These are phyloP conservation scores for Nothophytophthora sp. DNA, from an alignment of 352 stramenopile species.

Conservation along the genomic window DNA sequence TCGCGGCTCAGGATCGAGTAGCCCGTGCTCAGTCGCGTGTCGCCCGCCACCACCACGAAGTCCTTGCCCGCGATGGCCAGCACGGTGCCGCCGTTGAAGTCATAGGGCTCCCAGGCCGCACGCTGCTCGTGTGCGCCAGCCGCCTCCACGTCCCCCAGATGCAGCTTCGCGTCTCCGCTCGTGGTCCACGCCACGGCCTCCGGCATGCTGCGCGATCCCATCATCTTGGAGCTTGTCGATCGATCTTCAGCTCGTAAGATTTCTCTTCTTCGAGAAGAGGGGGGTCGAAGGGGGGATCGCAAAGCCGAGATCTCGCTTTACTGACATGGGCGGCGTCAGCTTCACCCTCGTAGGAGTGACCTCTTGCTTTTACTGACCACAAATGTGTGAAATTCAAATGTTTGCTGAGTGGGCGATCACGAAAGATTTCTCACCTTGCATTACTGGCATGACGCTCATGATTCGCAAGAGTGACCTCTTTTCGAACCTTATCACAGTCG, in stretches of 20 bases:
- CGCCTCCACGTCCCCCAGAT: conserved; percentile 28
- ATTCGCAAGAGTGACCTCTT: no score
- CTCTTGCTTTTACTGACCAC: no score
- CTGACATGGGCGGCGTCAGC: no score
- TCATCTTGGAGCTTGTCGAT: conserved; percentile 12
- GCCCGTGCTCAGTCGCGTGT: conserved; percentile 96
- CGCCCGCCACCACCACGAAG: conserved; percentile 96
- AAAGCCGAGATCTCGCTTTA: no score
- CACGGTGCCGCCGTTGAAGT: conserved; percentile 86
- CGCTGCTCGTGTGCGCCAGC: conserved; percentile 46
- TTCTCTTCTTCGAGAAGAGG: background rate
- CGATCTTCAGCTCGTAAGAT: conserved; percentile 13
- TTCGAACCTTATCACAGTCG: no score
- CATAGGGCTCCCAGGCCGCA: conserved; percentile 78
- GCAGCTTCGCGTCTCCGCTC: conserved; percentile 49
- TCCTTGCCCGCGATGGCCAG: conserved; percentile 95
- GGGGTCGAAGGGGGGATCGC: background rate
- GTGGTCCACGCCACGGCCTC: conserved; percentile 68
- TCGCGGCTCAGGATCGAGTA: conserved; percentile 98
- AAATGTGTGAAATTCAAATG: no score
- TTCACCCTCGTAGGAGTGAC: no score
- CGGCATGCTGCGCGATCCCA: conserved; percentile 35
- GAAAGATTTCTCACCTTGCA: no score
- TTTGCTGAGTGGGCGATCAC: no score
- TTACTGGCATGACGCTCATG: no score